Evolutionary conservation across 2,329 filamentous ascomycete species (phyloP), one percentile per base, ranked within the genome.

Genomic region (Pyrenophora teres): DNA sequence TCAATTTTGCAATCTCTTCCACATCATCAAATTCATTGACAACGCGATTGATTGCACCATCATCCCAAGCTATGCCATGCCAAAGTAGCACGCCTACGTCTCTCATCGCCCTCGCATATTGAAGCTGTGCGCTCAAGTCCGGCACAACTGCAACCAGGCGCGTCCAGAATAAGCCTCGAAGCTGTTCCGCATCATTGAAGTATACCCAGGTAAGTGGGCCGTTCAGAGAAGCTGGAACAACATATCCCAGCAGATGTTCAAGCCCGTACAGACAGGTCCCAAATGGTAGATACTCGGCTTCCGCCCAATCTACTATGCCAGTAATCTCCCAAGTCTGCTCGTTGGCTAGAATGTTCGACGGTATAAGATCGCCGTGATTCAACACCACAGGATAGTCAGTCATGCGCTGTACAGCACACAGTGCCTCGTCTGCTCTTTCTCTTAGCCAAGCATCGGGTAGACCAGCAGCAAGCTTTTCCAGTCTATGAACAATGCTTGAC

Each of bases 231-330:
- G 4, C 47, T 50, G 3, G 58, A 8, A 61, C 65, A n/a, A 78
- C 63, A 49, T 75, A 72, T 0, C 84, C 83, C 0, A 88, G 71
- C 1, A 87, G 63, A 65, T 84, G 79, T 62, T 87, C 84, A 0
- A 87, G 67, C 0, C 84, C 84, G 58, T 86, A 87, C 37, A 86
- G 67, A 21, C 80, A 81, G 3, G 81, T 74, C 0, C 85, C 85
- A 58, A 86, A 84, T 0, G 84, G 84, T 7, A 86, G 65, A 52
- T 74, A 78, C 63, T 87, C 84, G 0, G 80, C 83, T 63, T 88
- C 85, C 0, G 83, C 82, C 85, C 85, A 88, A 62, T 88, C 86
- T 0, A 88, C 75, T 1, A 87, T 52, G 1, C 84, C 86, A 0
- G 63, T 74, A 6, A 87, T 63, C 2, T 59, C 47, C 46, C 80